Conservation (phyloP, 1,139 yeast genomes). For the Hemisphaericaspora subhashii region DNA sequence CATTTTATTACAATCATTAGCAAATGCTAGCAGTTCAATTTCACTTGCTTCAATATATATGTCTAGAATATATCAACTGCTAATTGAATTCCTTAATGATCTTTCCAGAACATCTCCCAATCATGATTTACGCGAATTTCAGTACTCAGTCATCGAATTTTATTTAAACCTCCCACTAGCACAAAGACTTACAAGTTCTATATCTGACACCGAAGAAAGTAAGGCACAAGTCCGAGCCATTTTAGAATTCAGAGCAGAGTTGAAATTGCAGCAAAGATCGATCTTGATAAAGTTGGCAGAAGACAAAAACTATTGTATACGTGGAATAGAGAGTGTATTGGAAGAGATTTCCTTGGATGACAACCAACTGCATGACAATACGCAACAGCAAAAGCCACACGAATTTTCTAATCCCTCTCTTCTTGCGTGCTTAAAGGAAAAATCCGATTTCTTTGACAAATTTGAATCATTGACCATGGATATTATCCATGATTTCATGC, state of each 20-base stretch:
- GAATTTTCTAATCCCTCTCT: constrained; percentile 5
- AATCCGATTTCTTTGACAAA: constrained; percentile 20
- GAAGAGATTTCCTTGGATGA: constrained; percentile 23
- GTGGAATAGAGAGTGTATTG: constrained; percentile 20
- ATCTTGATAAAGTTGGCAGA: constrained; percentile 39
- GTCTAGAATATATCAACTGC: constrained; percentile 33
- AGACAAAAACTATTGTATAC: constrained; percentile 32
- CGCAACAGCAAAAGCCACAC: constrained; percentile 1
- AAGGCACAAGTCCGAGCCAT: constrained; percentile 26
- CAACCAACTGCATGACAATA: too few relatives aligned
- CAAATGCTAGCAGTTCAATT: constrained; percentile 14
- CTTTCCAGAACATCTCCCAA: constrained; percentile 23
- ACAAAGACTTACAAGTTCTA: constrained; percentile 15
- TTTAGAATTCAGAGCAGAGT: constrained; percentile 47
- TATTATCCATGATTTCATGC: constrained; percentile 47
- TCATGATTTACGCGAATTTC: constrained; percentile 27
- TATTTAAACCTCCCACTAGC: constrained; percentile 30
- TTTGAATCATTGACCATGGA: constrained; percentile 42
- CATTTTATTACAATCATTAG: constrained; percentile 25
- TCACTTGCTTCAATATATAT: constrained; percentile 36
- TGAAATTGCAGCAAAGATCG: constrained; percentile 45
- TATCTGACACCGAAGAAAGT: not conserved
- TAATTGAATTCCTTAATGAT: constrained; percentile 41
- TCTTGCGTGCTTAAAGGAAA: constrained; percentile 4
- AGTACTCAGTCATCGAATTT: constrained; percentile 30